A percentile compares a stretch with the other conserved stretches of the same genome.
Conservation (phyloP, 1,139 yeast species). For the Kluyveromyces sp. region DNA sequence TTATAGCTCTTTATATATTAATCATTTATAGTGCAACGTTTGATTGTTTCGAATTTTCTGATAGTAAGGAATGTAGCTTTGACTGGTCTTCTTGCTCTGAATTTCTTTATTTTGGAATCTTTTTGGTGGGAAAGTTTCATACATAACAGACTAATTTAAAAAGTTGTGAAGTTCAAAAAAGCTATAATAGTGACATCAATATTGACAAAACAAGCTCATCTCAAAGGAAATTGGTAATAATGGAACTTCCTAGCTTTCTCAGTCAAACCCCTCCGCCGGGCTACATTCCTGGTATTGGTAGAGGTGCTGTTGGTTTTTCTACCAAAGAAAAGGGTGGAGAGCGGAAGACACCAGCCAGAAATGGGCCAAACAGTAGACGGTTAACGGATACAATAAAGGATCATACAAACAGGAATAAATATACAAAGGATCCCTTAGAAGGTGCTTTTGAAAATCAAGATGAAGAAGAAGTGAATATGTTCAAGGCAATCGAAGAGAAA, state of each 20-base stretch:
- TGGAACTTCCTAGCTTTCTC: slow-evolving; percentile 42
- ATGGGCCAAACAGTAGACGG: background rate
- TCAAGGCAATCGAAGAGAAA: background rate
- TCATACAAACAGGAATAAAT: background rate
- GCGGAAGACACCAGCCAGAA: slow-evolving; percentile 10
- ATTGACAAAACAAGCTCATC: background rate
- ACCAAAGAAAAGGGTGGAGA: slow-evolving; percentile 61
- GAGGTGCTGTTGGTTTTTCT: slow-evolving; percentile 93
- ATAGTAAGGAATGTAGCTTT: too few relatives aligned
- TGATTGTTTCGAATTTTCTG: too few relatives aligned
- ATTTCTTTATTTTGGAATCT: too few relatives aligned
- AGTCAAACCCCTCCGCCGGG: slow-evolving; percentile 87
- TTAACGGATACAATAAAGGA: background rate
- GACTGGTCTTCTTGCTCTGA: too few relatives aligned
- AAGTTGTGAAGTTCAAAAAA: too few relatives aligned
- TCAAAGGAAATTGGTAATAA: background rate
- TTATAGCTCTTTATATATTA: too few relatives aligned
- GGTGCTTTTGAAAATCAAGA: slow-evolving; percentile 40
- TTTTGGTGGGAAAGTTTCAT: too few relatives aligned
- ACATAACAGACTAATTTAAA: too few relatives aligned
- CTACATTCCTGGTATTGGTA: slow-evolving; percentile 84
- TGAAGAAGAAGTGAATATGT: slow-evolving; percentile 55
- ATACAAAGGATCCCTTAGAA: slow-evolving; percentile 17
- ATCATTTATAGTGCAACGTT: too few relatives aligned
- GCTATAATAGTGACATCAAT: too few relatives aligned